Evolutionary conservation across 257 asterid species (phyloP).

Genomic region (Nicotiana tabacum): DNA sequence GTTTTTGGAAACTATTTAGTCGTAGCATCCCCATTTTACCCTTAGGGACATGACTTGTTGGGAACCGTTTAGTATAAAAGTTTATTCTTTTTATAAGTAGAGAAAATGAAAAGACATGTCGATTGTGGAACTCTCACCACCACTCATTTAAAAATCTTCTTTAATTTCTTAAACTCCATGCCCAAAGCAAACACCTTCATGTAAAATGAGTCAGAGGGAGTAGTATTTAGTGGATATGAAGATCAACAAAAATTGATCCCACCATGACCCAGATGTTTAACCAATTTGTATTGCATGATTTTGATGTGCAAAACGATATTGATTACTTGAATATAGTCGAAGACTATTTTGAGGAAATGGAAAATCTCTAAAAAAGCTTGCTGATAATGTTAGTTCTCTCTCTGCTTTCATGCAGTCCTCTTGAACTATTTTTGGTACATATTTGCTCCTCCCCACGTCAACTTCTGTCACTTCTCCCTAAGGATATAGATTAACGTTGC

Average conservation of each 20-base stretch:
- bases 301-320: neutral
- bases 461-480: neutral
- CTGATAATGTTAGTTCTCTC: neutral
- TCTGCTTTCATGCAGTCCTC: neutral
- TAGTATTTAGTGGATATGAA: neutral
- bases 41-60: too few species aligned
- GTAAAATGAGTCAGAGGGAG: too few species aligned
- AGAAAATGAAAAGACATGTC: too few species aligned
- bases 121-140: too few species aligned
- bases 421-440: neutral
- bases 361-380: neutral
- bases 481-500: neutral
- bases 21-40: too few species aligned
- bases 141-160: too few species aligned
- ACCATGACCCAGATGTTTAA: neutral
- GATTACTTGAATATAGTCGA: neutral
- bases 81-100: too few species aligned
- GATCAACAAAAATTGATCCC: neutral
- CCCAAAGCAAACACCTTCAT: too few species aligned
- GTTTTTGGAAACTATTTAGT: too few species aligned
- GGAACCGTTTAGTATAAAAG: too few species aligned
- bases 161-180: too few species aligned
- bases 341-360: neutral
- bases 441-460: neutral
- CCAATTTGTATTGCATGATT: neutral